Base-by-base conservation (phyloP, 225 moss, liverwort and hornwort genomes). In the Neckera pumila region DNA sequence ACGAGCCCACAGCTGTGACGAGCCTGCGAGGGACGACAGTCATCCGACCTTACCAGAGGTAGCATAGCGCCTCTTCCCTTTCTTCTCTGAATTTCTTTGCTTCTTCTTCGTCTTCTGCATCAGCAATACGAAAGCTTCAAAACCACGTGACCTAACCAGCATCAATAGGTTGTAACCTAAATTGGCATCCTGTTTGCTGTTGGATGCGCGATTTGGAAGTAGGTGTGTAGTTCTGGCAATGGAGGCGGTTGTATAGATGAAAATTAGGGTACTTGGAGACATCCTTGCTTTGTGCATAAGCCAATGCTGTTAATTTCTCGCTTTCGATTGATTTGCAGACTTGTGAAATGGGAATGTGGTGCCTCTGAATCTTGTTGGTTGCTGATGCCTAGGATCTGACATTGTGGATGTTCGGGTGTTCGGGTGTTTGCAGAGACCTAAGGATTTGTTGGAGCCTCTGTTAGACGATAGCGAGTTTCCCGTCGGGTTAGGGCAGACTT, bases 401-500 rank as follows among this genome's bases (percentile, higher is more conserved):
- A 73, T 59, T 81, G 80, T 76, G 64, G 53, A 63, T 12, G 78
- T 34, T 76, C 43, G 88, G 53, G 71, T 12, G 78, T 34, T 76
- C 43, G 88, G 82, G 76, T 78, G 47, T 59, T 84, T 26, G 67
- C 91, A 93, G 93, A 90, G 88, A 76, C 67, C 88, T 20, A 91
- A 91, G 87, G 90, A 89, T 84, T 83, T 93, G 82, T 64, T 89
- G 75, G 91, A 91, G 62, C 92, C 93, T 85, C 88, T 93, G 56
- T 69, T 93, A 87, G 91, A 87, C 38, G 91, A 90, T 71, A 91
- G 88, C 79, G 90, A 90, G 64, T 64, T n/a, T 45, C 38, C 85
- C 56, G 86, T 86, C 72, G 90, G 45, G 30, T 81, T 93, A 76
- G 92, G 92, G 18, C 86, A 89, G 87, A 93, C 93, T 53, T 93